Base-by-base conservation (phyloP, 2,329 filamentous ascomycete genomes). In the Pseudopithomyces maydicus region DNA sequence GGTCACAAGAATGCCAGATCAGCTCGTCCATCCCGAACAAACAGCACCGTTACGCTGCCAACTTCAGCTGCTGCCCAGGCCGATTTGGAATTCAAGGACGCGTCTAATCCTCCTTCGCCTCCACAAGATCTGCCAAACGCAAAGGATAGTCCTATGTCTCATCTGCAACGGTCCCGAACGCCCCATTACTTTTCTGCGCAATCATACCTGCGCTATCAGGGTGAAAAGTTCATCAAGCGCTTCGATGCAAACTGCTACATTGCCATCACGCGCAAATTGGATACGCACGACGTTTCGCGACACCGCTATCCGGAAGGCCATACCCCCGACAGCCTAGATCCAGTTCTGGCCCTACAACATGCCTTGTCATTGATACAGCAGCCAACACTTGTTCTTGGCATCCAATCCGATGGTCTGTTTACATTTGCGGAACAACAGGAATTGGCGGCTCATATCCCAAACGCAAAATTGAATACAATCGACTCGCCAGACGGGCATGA, bases 221-320 rank as follows among this genome's bases (percentile, higher is more conserved):
- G 92, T 54, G 86, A 89, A 68, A 99, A 99, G 77, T 99, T 99
- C 69, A 95, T 98, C 68, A 92, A 91, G 76, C 90, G 95, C 10
- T 99, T 98, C 75, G 95, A 99, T 77, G 91, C 92, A 69, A 99
- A 99, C 76, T 99, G 95, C 80, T 99, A 99, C 80, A 98, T 99
- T 66, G 93, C 95, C 65, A 97, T 99, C 77, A 98, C 95, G 4
- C 90, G 95, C 69, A 99, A 99, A 78, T 85, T 99, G 15, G 95
- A 99, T 74, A 98, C 95, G 0, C 95, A 99, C 76, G 95, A 99
- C 74, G 87, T 99, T 23, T 96, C 92, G 14, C 86, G 93, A 41
- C 86, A 88, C 71, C 89, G 94, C 5, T 80, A 75, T 73, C 33
- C 80, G 70, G 64, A 68, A 32, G 72, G 69, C 11, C 47, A 59